These are phyloP conservation scores for Pleurotus pulmonarius DNA, from an alignment of 768 basidiomycete genomes.

Conservation along the genomic window DNA sequence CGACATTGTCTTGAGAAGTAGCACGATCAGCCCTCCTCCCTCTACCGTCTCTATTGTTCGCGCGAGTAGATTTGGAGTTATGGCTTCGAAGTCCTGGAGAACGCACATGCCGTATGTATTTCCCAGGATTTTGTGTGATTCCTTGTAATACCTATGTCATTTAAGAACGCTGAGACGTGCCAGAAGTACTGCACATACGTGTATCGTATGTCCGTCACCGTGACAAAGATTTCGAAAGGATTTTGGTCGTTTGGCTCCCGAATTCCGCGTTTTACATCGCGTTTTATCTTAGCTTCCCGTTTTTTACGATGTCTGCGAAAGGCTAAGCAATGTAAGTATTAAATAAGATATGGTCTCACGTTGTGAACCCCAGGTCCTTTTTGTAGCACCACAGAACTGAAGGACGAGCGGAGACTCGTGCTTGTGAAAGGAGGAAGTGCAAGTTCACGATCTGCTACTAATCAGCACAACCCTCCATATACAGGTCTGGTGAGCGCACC, in stretches of 20 bases:
- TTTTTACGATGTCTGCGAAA: conserved; percentile 84
- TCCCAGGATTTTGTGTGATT: conserved; percentile 93
- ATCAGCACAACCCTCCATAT: not conserved
- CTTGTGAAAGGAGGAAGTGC: conserved; percentile 92
- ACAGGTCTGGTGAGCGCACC: conserved; percentile 34
- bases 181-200: conserved; percentile 50
- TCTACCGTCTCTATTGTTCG: conserved; percentile 98
- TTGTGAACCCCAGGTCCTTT: conserved; percentile 96
- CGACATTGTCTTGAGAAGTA: conserved; percentile 93
- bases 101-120: conserved; percentile 98
- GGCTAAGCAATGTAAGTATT: conserved; percentile 4
- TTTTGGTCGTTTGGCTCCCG: conserved; percentile 93
- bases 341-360: conserved; percentile 36
- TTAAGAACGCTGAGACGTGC: not conserved
- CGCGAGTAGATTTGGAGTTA: conserved; percentile 95
- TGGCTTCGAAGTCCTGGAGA: conserved; percentile 96
- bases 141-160: conserved; percentile 81
- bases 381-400: conserved; percentile 99
- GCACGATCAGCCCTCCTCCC: conserved; percentile 85
- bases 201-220: conserved; percentile 98
- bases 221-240: conserved; percentile 97
- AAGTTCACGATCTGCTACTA: conserved; percentile 79
- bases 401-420: conserved; percentile 82
- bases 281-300: conserved; percentile 93
- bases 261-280: conserved; percentile 91